phyloP scores from a whole-genome alignment of 1,139 yeast species.

The Geotrichum europaeum region DNA sequence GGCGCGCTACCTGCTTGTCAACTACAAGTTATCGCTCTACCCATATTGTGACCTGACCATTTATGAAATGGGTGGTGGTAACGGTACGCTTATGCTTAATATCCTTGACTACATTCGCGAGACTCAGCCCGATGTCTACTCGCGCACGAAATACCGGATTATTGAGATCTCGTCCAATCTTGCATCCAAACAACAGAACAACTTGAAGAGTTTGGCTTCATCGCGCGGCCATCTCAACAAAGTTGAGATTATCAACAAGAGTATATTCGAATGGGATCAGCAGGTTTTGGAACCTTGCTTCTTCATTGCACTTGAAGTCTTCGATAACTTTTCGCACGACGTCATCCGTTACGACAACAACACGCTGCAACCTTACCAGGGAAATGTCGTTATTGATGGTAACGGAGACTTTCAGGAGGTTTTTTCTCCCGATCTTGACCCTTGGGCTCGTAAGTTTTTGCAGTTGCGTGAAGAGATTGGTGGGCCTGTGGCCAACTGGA shows the following conservation, averaged over 20 bases:
- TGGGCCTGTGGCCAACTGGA: conserved; percentile 34
- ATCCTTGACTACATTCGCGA: conserved; percentile 60
- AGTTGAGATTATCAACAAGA: conserved; percentile 62
- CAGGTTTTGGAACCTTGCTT: conserved; percentile 65
- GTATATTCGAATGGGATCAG: conserved; percentile 69
- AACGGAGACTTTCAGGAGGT: conserved; percentile 74
- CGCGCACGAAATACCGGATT: conserved; percentile 60
- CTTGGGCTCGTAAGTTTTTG: conserved; percentile 52
- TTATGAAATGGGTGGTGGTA: conserved; percentile 89
- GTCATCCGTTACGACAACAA: conserved; percentile 66
- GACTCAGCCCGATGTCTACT: conserved; percentile 66
- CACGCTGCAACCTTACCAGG: conserved; percentile 68
- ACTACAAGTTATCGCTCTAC: conserved; percentile 59
- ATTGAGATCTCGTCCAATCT: conserved; percentile 70
- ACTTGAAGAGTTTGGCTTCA: conserved; percentile 31
- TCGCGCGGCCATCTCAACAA: conserved; percentile 44
- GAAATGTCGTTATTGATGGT: conserved; percentile 67
- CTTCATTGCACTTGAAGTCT: conserved; percentile 75
- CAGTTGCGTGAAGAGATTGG: conserved; percentile 45
- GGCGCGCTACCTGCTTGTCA: conserved; percentile 66
- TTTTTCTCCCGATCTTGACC: conserved; percentile 62
- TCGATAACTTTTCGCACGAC: conserved; percentile 83
- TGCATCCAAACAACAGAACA: conserved; percentile 52
- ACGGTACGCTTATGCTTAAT: conserved; percentile 78
- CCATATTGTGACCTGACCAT: conserved; percentile 63